Evolutionary conservation across 306 rosid genomes (phyloP), one percentile per base, ranked within the genome.

Genomic region (Morella rubra): DNA sequence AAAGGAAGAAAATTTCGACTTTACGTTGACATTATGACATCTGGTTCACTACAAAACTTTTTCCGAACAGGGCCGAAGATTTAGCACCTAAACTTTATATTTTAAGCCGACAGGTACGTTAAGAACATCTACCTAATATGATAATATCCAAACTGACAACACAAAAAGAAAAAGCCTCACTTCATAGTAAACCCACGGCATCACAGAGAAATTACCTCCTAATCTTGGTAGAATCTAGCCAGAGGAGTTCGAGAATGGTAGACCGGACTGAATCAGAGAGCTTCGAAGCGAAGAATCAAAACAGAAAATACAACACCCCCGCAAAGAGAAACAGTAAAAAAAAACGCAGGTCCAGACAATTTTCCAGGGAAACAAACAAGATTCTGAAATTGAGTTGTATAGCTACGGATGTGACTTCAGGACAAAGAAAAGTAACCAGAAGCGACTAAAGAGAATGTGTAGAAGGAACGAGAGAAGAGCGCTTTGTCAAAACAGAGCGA

Each of bases 341-440:
- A 20, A 77, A 3, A 5, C 15, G 19, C 44, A 27, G 62, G 11
- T 14, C 16, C 4, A 76, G 16, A 40, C 10, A 42, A 15, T 15
- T 52, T 81, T 76, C 66, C 50, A 72, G 41, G 41, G 69, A 59
- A 83, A 27, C 78, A 73, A 75, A 69, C 78, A 76, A 77, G 74
- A 62, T 72, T 41, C 1, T 32, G 3, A 32, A 32, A 32, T 32
- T 32, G 37, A 32, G 37, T 32, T 0, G 37, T 32, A 32, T 3
- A 32, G 37, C 37, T 32, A 3, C 37, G 0, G 37, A 32, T 32
- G 37, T 32, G 32, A 27, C 37, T 32, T 47, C 4, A 13, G 52
- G 40, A 19, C 46, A 12, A 69, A 8, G 32, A 49, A 56, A 55
- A 11, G 44, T 44, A 64, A 8, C 12, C 44, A 42, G 47, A 9